phyloP scores from a whole-genome alignment of 2,329 filamentous ascomycete genomes.

The Penicillium sp. region DNA sequence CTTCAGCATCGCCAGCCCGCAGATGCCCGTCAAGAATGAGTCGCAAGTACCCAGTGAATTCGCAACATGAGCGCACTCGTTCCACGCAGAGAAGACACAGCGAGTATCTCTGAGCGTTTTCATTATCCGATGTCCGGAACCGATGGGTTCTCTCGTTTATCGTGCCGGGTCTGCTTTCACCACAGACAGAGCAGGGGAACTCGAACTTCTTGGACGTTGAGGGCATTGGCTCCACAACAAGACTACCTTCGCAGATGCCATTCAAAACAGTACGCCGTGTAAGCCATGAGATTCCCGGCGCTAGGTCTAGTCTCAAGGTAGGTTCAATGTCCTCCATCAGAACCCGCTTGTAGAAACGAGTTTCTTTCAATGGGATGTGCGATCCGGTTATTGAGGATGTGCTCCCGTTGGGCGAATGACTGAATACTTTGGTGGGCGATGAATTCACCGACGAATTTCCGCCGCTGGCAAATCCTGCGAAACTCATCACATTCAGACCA shows the following conservation, averaged over 20 bases:
- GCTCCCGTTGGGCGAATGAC: constrained; percentile 50
- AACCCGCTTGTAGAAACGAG: constrained; percentile 88
- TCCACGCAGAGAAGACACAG: constrained; percentile 84
- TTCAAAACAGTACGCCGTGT: constrained; percentile 79
- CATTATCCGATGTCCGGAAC: constrained; percentile 82
- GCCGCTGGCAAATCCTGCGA: constrained; percentile 44
- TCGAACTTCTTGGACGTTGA: constrained; percentile 51
- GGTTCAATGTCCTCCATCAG: constrained; percentile 91
- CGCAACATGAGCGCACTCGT: constrained; percentile 81
- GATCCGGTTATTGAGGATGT: constrained; percentile 43
- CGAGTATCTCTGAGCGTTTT: constrained; percentile 82
- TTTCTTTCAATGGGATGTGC: constrained; percentile 69
- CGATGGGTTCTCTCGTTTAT: constrained; percentile 74
- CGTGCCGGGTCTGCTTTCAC: constrained; percentile 70
- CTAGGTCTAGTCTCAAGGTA: constrained; percentile 80
- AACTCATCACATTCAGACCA: constrained; percentile 57
- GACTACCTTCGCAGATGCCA: constrained; percentile 75
- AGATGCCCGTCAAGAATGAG: constrained; percentile 92
- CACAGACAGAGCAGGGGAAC: constrained; percentile 78
- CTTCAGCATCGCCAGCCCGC: constrained; percentile 75
- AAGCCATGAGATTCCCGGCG: constrained; percentile 90
- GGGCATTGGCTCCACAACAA: constrained; percentile 86
- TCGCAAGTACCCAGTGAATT: constrained; percentile 85
- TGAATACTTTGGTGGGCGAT: constrained; percentile 55
- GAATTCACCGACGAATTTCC: constrained; percentile 59